These are phyloP conservation scores for Lichtheimia ornata DNA, from an alignment of 371 early-diverging fungal genomes.

Conservation along the genomic window DNA sequence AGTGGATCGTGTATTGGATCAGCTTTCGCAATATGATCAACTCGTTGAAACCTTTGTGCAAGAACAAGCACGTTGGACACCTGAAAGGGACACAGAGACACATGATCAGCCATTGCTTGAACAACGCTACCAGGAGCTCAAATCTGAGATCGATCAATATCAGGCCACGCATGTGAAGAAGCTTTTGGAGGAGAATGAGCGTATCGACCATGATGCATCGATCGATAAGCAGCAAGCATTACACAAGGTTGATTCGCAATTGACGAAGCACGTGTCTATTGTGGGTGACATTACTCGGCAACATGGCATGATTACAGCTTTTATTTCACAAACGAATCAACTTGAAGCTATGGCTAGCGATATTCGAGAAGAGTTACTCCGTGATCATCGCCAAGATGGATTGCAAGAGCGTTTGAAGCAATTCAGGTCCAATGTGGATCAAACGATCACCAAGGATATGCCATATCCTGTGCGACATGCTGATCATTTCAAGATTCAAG, in stretches of 20 bases:
- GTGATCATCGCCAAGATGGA: constrained; percentile 7
- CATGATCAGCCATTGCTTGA: constrained; percentile 23
- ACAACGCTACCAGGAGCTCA: background rate
- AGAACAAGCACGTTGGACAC: constrained; percentile 42
- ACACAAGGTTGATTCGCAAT: constrained; percentile 14
- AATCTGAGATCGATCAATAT: background rate
- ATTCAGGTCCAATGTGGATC: constrained; percentile 16
- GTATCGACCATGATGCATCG: background rate
- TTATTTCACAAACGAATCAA: constrained; percentile 18
- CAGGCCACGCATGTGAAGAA: constrained; percentile 6
- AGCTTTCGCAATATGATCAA: constrained; percentile 17
- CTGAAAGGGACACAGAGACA: constrained; percentile 11
- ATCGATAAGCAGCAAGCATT: constrained; percentile 14
- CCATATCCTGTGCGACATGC: constrained; percentile 28
- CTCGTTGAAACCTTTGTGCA: constrained; percentile 35
- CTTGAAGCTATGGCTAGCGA: constrained; percentile 33
- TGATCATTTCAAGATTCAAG: constrained; percentile 28
- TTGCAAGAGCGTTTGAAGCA: constrained; percentile 15
- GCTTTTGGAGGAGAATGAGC: constrained; percentile 6
- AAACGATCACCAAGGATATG: constrained; percentile 2
- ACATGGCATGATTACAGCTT: constrained; percentile 20
- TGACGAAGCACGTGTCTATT: constrained; percentile 17
- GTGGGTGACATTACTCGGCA: constrained; percentile 26
- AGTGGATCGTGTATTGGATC: constrained; percentile 22
- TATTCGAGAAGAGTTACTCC: constrained; percentile 30